A percentile compares a stretch with the other conserved stretches of the same genome.
These are phyloP conservation scores for Cladosporium sp. DNA, from an alignment of 2,329 filamentous ascomycete species.

Conservation along the genomic window DNA sequence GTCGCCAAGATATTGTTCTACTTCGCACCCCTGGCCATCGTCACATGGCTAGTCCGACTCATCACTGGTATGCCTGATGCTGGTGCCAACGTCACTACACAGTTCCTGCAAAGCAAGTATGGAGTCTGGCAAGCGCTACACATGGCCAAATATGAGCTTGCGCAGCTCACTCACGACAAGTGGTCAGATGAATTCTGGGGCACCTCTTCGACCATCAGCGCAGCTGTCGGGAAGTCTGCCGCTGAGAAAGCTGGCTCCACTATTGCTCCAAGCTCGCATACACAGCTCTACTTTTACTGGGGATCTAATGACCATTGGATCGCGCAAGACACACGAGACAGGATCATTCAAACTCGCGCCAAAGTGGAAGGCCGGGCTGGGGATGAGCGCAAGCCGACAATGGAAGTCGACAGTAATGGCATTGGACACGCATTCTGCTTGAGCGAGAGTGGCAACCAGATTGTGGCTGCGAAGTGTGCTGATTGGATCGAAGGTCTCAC, in stretches of 20 bases:
- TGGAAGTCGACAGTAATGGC: conserved; percentile 56
- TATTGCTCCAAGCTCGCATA: background rate
- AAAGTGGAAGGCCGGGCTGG: conserved; percentile 22
- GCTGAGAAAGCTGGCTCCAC: no score
- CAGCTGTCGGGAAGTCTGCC: background rate
- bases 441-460: conserved; percentile 43
- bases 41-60: conserved; percentile 44
- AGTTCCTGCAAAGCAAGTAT: conserved; percentile 49
- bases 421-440: conserved; percentile 63
- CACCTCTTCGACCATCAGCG: conserved; percentile 18
- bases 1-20: conserved; percentile 39
- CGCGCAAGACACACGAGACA: conserved; percentile 57
- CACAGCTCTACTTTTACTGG: conserved; percentile 59
- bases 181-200: conserved; percentile 64
- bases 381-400: conserved; percentile 43
- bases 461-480: conserved; percentile 54
- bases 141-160: conserved; percentile 61
- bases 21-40: conserved; percentile 41
- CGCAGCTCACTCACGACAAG: conserved; percentile 55
- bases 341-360: conserved; percentile 51
- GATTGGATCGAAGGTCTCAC: conserved; percentile 41
- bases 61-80: conserved; percentile 46
- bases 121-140: conserved; percentile 59
- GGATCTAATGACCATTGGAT: conserved; percentile 63
- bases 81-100: conserved; percentile 50